These are phyloP conservation scores for Citrus trifoliata DNA, from an alignment of 345 rosid genomes.

Conservation along the genomic window DNA sequence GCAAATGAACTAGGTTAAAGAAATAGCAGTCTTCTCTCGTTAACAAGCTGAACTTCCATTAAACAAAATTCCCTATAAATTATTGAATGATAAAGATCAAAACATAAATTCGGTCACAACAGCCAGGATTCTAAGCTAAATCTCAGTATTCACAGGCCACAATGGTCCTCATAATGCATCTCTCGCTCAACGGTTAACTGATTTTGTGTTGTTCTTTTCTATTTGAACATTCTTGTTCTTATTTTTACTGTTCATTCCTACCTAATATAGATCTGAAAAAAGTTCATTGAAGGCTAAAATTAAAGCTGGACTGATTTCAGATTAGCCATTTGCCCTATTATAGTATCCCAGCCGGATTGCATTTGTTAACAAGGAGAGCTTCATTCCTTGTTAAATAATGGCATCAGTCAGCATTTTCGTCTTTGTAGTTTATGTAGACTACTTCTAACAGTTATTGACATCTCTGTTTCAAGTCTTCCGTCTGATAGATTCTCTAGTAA, in stretches of 20 bases:
- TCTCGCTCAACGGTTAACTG: background rate
- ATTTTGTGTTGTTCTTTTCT: background rate
- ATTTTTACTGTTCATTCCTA: background rate
- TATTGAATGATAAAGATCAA: background rate
- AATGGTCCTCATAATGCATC: background rate
- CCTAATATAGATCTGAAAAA: background rate
- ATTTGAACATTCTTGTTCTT: background rate
- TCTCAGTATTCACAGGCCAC: background rate
- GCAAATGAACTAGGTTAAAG: background rate
- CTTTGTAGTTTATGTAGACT: too few relatives aligned
- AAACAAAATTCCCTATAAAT: too few relatives aligned
- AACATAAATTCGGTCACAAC: background rate
- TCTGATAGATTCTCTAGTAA: too few relatives aligned
- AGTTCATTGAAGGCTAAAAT: background rate
- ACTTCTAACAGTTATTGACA: too few relatives aligned
- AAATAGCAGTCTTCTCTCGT: background rate
- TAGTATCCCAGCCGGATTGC: too few relatives aligned
- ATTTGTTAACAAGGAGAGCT: too few relatives aligned
- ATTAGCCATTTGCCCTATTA: too few relatives aligned
- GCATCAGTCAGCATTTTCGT: too few relatives aligned
- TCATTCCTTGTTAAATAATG: too few relatives aligned
- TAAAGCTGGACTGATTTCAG: too few relatives aligned
- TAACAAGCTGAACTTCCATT: too few relatives aligned
- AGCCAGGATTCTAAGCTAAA: background rate
- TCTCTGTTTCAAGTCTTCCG: too few relatives aligned